Base-by-base conservation (phyloP, 306 rosid genomes). In the Alnus glutinosa region DNA sequence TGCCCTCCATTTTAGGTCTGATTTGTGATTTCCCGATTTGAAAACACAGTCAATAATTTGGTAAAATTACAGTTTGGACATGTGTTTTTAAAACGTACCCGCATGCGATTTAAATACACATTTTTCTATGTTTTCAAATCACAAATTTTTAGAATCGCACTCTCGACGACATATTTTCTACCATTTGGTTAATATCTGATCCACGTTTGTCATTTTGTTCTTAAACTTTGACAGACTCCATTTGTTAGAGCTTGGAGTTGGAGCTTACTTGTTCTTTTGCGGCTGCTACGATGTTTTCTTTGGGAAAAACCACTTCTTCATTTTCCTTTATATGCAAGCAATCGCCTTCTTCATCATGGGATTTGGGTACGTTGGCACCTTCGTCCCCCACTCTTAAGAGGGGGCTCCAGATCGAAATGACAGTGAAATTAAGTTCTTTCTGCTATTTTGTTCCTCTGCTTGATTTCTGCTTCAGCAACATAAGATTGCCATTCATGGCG, bases 341-440 rank as follows among this genome's bases (percentile, higher is more conserved):
- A 9, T 73, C 39, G 93, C 94, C 50, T 94, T 92, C 87, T 90
- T 90, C 84, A 71, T 91, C 77, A 76, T 84, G 79, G 97, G 93
- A n/a, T 81, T 92, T 74, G 98, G 98, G 76, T 88, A 92, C 61
- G 81, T 87, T 78, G 98, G 98, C 84, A 92, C 93, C 54, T 85
- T 92, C 46, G 88, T 91, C 75, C 97, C 98, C 81, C 80, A 59
- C 70, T 79, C 91, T 79, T 89, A 88, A 48, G 52, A 10, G 80
- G 54, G 77, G 75, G 51, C 77, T 78, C 44, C 64, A 16, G 39
- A 23, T 23, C 28, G 28, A 36, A 69, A 55, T 34, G 70, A 64
- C 9, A 48, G 47, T 18, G 14, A 42, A 37, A 23, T 23, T 23
- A 23, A 79, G 68, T 71, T 83, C 57, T 50, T 59, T 83, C 79